Evolutionary conservation across 345 rosid species (phyloP), one percentile per base, ranked within the genome.

Genomic region (Leavenworthia alabamica): DNA sequence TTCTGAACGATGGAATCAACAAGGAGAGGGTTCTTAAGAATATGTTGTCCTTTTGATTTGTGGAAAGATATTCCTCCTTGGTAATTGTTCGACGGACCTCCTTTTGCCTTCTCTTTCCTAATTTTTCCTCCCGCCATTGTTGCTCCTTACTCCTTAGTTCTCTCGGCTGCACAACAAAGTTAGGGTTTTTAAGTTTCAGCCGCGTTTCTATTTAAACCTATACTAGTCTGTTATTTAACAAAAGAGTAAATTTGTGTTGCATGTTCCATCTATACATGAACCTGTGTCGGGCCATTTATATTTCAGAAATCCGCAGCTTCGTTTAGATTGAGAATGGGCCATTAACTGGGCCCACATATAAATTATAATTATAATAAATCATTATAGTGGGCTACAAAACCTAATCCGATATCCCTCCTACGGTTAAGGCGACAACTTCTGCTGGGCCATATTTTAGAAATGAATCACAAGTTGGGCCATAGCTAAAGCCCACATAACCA

Each of bases 21-120:
- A 5, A 90, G 77, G 32, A 88, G 32, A 15, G 97, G 97, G 64
- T 87, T 90, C 65, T 88, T 87, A 23, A 90, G 91, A 52, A 90
- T 88, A 67, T 90, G 96, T 60, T 90, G 94, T 1, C 96, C 94
- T 65, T 90, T 90, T 1, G 91, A 90, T 73, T 88, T 90, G 79
- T 88, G 91, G 72, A 90, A 88, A 0, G 90, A 79, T 44, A 90
- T 77, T 35, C 97, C 97, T 50, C 94, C 96, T 75, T 86, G 97
- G 79, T 78, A 81, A 53, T 80, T 80, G 36, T 76, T 85, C 11
- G 87, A 77, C 5, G 97, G 85, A 7, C 78, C 79, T 9, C 81
- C n/a, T 71, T 79, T 82, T 1, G 77, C 33, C 73, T 79, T 90
- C 78, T 88, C 89, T 63, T 84, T 90, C 80, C 56, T 88, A 1